phyloP scores from a whole-genome alignment of 2,329 filamentous ascomycete species.

The Nemania sp. region DNA sequence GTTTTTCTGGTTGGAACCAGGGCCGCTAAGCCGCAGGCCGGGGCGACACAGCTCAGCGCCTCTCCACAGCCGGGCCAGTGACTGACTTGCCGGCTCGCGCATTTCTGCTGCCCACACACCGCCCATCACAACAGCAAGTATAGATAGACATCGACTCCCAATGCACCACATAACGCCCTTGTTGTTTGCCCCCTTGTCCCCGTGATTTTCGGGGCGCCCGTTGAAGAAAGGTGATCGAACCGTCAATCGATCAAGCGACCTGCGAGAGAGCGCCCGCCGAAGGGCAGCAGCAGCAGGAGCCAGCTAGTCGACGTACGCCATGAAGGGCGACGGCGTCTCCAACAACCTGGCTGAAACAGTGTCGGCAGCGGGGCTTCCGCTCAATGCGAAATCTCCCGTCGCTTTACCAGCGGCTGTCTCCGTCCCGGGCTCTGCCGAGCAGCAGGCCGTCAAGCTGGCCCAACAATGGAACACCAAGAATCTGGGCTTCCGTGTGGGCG shows the following conservation, averaged over 20 bases:
- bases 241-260: too few relatives aligned
- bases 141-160: conserved; percentile 13
- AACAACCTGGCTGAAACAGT: too few relatives aligned
- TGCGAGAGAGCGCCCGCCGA: too few relatives aligned
- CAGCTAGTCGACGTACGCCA: too few relatives aligned
- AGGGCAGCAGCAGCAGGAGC: too few relatives aligned
- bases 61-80: too few relatives aligned
- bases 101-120: too few relatives aligned
- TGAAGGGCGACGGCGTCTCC: conserved; percentile 29
- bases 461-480: conserved; percentile 74
- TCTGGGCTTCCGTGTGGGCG: conserved; percentile 65
- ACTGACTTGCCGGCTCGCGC: too few relatives aligned
- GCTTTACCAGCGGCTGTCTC: neutral
- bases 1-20: too few relatives aligned
- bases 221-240: too few relatives aligned
- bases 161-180: conserved; percentile 17
- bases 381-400: conserved; percentile 7
- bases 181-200: conserved; percentile 7
- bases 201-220: neutral
- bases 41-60: too few relatives aligned
- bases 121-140: conserved; percentile 5
- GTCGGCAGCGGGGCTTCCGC: conserved; percentile 4
- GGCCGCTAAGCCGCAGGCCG: too few relatives aligned
- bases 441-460: conserved; percentile 26
- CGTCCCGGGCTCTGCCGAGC: conserved; percentile 7